Evolutionary conservation across 1,284 basidiomycete species (phyloP), one percentile per base, ranked within the genome.

Genomic region (Cerioporus squamosus): DNA sequence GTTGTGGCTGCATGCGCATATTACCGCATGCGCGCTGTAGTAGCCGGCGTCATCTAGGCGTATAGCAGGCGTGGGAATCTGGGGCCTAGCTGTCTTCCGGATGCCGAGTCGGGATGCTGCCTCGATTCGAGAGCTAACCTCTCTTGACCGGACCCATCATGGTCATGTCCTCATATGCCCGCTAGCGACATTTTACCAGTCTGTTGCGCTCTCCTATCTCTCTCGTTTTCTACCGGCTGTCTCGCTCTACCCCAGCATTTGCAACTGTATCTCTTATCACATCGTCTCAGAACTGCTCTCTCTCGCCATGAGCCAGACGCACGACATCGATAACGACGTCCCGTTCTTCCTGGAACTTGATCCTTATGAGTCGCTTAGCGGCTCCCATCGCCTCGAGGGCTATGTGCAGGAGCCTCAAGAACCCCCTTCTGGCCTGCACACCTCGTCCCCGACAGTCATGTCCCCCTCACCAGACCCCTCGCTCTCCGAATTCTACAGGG

Each of bases 261-360:
- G 17, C 57, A 29, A 8, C n/a, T 67, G 60, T 70, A 64, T 65
- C 64, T 58, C 53, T 65, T 66, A 63, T 70, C 66, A 53, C 53
- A 60, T 52, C 51, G 52, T 48, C 69, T 65, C 59, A 68, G 66
- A 71, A 67, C 45, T 51, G 66, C 64, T 54, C 52, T 47, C 67
- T 72, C 70, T 68, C 66, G 62, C 66, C 75, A 82, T 81, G 81
- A 76, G 75, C 75, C 72, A 51, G 24, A 63, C 63, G 61, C 74
- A 75, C 74, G 74, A 75, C 72, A 81, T 82, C 79, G 82, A 86
- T 82, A 81, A 80, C 78, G 78, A 81, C 57, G 78, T 80, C 61
- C 68, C 77, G 48, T 68, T 84, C 68, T 82, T 83, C 69, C 75
- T 78, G 61, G 49, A 51, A 40, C 82, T 85, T 68, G 82, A 83